Conservation (phyloP, 192 early-diverging fungal genomes). For the Mortierella claussenii region DNA sequence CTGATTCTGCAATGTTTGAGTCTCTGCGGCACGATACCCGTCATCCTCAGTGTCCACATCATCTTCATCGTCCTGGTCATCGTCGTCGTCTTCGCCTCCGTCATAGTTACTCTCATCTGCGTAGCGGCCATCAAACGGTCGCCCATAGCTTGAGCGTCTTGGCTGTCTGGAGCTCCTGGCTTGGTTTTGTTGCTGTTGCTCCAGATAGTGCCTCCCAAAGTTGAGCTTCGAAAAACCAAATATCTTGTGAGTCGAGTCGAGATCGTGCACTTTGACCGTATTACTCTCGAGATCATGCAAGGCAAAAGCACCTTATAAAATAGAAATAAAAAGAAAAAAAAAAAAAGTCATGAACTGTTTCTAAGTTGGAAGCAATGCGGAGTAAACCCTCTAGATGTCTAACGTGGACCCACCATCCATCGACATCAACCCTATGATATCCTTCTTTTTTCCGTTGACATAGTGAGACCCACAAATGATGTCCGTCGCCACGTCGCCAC, state of each 20-base stretch:
- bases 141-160: neutral
- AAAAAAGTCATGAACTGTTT: neutral
- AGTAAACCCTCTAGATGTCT: neutral
- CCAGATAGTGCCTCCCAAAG: conserved; percentile 27
- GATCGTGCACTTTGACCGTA: conserved; percentile 56
- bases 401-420: conserved; percentile 63
- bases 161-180: neutral
- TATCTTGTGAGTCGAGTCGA: conserved; percentile 66
- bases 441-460: conserved; percentile 39
- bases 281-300: conserved; percentile 60
- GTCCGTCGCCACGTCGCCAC: conserved; percentile 56
- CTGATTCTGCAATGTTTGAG: neutral
- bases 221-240: conserved; percentile 64
- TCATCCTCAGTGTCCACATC: conserved; percentile 1
- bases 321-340: conserved; percentile 3
- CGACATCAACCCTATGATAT: conserved; percentile 63
- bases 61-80: conserved; percentile 3
- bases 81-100: conserved; percentile 20
- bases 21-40: neutral
- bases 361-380: neutral
- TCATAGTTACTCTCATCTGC: conserved; percentile 16
- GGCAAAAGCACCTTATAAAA: conserved; percentile 55
- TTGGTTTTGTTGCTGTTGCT: neutral
- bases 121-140: neutral
- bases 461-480: conserved; percentile 56